phyloP scores from a whole-genome alignment of 2,329 filamentous ascomycete species.

The Diaporthe sp. region DNA sequence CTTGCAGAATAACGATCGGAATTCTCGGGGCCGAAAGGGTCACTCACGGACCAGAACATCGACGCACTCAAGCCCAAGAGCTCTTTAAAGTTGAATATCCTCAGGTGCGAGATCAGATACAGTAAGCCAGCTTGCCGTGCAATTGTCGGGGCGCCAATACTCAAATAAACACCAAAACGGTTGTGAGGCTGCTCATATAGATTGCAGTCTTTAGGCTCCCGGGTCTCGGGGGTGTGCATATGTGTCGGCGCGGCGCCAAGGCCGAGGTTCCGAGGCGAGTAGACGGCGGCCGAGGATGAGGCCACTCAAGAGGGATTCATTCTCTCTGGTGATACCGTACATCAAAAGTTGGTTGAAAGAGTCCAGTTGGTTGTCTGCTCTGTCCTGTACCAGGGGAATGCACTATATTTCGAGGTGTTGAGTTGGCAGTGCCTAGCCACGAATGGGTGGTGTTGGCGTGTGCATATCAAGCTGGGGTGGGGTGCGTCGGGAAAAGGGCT shows the following conservation, averaged over 20 bases:
- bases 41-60: background rate
- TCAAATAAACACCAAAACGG: background rate
- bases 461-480: background rate
- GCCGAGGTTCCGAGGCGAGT: background rate
- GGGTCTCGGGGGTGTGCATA: background rate
- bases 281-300: background rate
- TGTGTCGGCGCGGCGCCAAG: constrained; percentile 3
- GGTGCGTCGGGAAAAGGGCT: background rate
- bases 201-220: background rate
- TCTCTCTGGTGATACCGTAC: background rate
- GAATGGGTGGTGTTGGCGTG: background rate
- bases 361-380: background rate
- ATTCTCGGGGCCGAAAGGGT: background rate
- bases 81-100: background rate
- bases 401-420: background rate
- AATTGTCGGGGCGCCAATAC: no score
- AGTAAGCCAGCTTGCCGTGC: background rate
- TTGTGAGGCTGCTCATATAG: background rate
- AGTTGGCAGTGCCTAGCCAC: background rate
- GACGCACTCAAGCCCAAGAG: background rate
- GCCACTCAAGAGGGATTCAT: background rate
- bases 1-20: background rate
- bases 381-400: background rate
- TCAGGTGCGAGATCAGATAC: background rate
- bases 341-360: background rate